Evolutionary conservation across 1,139 yeast genomes (phyloP).

Genomic region (Pichia inconspicua): DNA sequence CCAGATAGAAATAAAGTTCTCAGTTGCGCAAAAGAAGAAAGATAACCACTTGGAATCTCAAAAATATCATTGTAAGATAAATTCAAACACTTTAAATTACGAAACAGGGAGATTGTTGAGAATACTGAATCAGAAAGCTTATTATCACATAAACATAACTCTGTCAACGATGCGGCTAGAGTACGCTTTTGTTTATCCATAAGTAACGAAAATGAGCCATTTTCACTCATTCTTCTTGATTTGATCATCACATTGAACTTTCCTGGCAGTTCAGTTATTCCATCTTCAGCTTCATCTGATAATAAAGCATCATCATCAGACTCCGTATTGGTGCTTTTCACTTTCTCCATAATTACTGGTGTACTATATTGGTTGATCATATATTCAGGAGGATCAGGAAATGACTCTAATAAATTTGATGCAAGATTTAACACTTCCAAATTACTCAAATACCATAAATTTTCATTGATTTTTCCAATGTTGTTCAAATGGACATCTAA

Average conservation of each 20-base stretch:
- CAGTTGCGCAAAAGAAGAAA: constrained; percentile 49
- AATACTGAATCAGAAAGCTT: constrained; percentile 73
- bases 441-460: constrained; percentile 56
- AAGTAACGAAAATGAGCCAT: constrained; percentile 6
- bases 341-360: not conserved
- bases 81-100: constrained; percentile 57
- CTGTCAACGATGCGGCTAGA: constrained; percentile 45
- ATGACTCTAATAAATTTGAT: constrained; percentile 63
- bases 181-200: constrained; percentile 20
- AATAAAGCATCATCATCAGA: not conserved
- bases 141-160: constrained; percentile 72
- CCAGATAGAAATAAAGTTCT: constrained; percentile 78
- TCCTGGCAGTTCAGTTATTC: constrained; percentile 3
- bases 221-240: constrained; percentile 22
- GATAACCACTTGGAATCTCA: constrained; percentile 72
- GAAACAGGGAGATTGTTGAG: constrained; percentile 55
- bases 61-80: constrained; percentile 75
- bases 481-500: constrained; percentile 86
- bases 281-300: constrained; percentile 10
- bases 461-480: constrained; percentile 60
- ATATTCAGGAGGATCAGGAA: constrained; percentile 49
- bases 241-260: not conserved
- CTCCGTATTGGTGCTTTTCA: constrained; percentile 1
- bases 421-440: constrained; percentile 64
- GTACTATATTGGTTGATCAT: constrained; percentile 4